Evolutionary conservation across 805 yeast genomes (phyloP), one percentile per base, ranked within the genome.

Genomic region (Saturnispora galanensis): DNA sequence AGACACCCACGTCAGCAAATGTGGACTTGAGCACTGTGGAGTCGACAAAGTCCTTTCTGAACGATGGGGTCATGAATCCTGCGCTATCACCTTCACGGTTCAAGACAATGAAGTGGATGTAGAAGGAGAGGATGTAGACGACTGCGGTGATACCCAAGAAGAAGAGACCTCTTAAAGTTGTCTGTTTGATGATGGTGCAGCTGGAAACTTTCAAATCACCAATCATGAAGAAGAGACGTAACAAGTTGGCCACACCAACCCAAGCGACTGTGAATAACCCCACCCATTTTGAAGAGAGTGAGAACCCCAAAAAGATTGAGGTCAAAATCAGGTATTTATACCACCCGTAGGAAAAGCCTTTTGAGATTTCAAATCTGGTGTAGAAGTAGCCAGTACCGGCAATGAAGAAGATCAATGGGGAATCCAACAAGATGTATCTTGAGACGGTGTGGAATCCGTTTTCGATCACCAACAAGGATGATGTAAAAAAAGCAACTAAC

Each of bases 211-310:
- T 57, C 56, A 84, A 68, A 65, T 84, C 93, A 58, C 93, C 93
- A 54, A 82, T 59, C 47, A 77, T 59, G 52, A 82, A 73, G 89
- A 89, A 82, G 50, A 84, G 55, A 55, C 79, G 82, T 59, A 73
- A 67, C 13, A 73, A 59, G 56, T 83, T 81, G 47, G 73, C 60
- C 2, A 71, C 42, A 42, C 93, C 94, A 48, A 79, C 73, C 90
- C 90, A 84, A 3, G 82, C 82, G 46, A 84, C 59, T 15, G 94
- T 84, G 65, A 84, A 84, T 34, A 84, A 64, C 50, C 94, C 94
- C 38, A 84, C 93, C 93, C 93, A 84, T 63, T 84, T 84, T 30
- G 89, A 77, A 18, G 84, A 74, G 16, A 79, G 64, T 4, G 93
- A 83, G 47, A 83, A 67, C 43, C 93, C 94, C 47, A 84, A 64